Conservation (phyloP, 2,329 filamentous ascomycete species). For the Aspergillus brasiliensis region DNA sequence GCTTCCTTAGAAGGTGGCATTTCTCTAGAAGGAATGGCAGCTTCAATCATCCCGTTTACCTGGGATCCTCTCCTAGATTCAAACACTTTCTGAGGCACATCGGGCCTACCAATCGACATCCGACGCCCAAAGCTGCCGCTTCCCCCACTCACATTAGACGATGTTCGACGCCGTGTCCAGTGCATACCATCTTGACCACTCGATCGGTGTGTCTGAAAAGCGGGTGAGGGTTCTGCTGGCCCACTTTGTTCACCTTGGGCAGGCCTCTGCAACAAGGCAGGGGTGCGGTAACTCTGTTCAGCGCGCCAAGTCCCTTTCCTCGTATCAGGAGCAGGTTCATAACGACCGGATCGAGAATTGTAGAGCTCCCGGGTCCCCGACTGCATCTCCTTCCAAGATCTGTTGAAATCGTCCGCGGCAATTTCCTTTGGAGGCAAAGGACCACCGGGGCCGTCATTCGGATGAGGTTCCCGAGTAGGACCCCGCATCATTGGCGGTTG, state of each 20-base stretch:
- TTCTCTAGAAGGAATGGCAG: constrained; percentile 33
- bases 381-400: constrained; percentile 76
- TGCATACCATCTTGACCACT: constrained; percentile 64
- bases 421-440: constrained; percentile 73
- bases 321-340: constrained; percentile 79
- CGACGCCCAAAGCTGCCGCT: constrained; percentile 71
- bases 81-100: constrained; percentile 41
- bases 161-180: constrained; percentile 77
- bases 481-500: constrained; percentile 52
- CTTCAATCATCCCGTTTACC: constrained; percentile 38
- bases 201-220: constrained; percentile 78
- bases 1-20: constrained; percentile 25
- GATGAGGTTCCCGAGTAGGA: constrained; percentile 58
- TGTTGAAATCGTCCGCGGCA: constrained; percentile 88
- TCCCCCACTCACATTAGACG: constrained; percentile 87
- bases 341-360: constrained; percentile 92
- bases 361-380: constrained; percentile 73
- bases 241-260: constrained; percentile 61
- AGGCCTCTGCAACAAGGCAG: constrained; percentile 76
- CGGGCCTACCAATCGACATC: constrained; percentile 57
- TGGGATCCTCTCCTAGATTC: constrained; percentile 45
- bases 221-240: constrained; percentile 79
- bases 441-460: constrained; percentile 57
- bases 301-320: constrained; percentile 70
- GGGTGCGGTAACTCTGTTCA: constrained; percentile 69